Percentiles rank a stretch among this genome's conserved stretches.
Evolutionary conservation across 768 basidiomycete species (phyloP).

Genomic region (Podaxis sp.): DNA sequence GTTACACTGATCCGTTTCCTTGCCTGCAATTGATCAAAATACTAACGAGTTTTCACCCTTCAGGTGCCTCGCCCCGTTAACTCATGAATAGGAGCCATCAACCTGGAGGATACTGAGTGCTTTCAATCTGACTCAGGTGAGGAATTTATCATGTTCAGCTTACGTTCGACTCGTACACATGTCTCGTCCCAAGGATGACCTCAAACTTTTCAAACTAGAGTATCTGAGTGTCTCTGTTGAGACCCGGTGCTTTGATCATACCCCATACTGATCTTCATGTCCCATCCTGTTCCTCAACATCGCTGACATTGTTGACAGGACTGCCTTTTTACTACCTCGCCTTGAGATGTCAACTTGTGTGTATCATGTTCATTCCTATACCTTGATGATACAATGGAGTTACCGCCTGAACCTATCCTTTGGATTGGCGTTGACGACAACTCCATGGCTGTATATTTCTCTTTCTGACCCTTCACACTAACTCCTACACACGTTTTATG

Average conservation of each 20-base stretch:
- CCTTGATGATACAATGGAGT: constrained; percentile 72
- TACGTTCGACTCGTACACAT: not conserved
- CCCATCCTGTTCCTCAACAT: not conserved
- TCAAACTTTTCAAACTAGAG: constrained; percentile 84
- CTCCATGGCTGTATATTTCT: constrained; percentile 77
- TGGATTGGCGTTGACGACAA: constrained; percentile 59
- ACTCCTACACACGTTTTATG: not conserved
- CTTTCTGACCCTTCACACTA: constrained; percentile 42
- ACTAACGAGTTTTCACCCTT: constrained; percentile 6
- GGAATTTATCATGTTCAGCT: not conserved
- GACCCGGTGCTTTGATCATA: constrained; percentile 67
- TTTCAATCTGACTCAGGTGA: not conserved
- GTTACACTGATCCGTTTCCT: constrained; percentile 83
- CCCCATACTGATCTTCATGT: constrained; percentile 50
- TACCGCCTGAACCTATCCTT: constrained; percentile 72
- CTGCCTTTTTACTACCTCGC: constrained; percentile 1
- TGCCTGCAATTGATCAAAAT: constrained; percentile 5
- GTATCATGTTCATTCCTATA: constrained; percentile 19
- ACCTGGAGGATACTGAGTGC: not conserved
- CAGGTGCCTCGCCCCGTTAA: not conserved
- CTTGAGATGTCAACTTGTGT: constrained; percentile 20
- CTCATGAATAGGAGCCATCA: not conserved
- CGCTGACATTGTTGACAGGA: constrained; percentile 9
- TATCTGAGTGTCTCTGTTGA: constrained; percentile 64
- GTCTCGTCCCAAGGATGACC: constrained; percentile 43